phyloP scores from a whole-genome alignment of 257 asterid genomes.

The Eucommia ulmoides region DNA sequence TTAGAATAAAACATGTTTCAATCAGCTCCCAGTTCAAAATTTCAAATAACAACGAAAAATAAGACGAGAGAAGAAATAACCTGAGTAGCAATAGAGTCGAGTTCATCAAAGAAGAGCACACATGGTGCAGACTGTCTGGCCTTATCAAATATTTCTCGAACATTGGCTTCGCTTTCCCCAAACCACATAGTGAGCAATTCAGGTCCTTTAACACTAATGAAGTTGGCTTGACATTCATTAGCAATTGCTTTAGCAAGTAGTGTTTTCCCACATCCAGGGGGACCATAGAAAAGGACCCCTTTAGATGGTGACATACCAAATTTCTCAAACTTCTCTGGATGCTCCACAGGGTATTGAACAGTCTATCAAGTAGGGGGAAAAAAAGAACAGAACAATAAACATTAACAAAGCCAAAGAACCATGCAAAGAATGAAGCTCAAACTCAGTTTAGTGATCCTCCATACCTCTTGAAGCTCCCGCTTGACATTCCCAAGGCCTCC shows the following conservation, averaged over 20 bases:
- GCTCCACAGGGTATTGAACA: conserved; percentile 58
- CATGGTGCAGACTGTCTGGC: conserved; percentile 57
- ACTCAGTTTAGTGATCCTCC: neutral
- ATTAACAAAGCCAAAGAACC: neutral
- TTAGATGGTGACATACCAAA: too few relatives aligned
- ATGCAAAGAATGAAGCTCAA: neutral
- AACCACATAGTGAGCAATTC: too few relatives aligned
- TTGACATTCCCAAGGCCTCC: conserved; percentile 30
- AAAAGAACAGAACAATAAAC: neutral
- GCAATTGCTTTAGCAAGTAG: conserved; percentile 61
- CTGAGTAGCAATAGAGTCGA: conserved; percentile 53
- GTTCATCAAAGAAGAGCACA: conserved; percentile 53
- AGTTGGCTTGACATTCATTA: too few relatives aligned
- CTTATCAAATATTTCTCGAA: conserved; percentile 56
- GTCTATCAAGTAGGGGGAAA: conserved; percentile 22
- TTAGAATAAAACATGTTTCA: neutral
- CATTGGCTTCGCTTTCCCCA: conserved; percentile 64
- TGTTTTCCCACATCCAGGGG: too few relatives aligned
- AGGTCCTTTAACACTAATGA: too few relatives aligned
- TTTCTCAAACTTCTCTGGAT: too few relatives aligned
- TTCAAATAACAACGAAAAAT: neutral
- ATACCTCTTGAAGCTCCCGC: conserved; percentile 32
- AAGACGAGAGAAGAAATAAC: conserved; percentile 8
- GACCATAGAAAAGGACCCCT: too few relatives aligned
- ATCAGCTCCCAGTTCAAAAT: neutral